Evolutionary conservation across 371 early-diverging fungal genomes (phyloP).

Genomic region (Mucor mucedo): DNA sequence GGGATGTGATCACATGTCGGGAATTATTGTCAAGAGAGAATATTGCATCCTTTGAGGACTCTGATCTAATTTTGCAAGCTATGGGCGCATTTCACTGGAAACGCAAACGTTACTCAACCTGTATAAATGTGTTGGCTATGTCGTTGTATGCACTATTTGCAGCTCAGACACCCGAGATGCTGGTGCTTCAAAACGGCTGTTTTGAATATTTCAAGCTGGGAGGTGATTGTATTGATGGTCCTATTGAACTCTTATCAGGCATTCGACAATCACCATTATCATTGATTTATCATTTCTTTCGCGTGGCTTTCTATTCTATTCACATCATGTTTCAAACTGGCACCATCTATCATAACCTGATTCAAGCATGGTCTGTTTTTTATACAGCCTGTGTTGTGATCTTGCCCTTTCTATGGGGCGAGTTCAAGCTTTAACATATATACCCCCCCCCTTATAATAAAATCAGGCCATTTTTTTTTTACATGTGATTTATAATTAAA

Average conservation of each 20-base stretch:
- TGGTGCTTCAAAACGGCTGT: conserved; percentile 81
- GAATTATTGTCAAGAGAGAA: conserved; percentile 56
- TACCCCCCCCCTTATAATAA: no score
- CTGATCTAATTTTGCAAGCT: conserved; percentile 58
- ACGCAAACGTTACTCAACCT: conserved; percentile 75
- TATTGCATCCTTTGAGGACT: conserved; percentile 59
- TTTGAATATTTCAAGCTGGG: conserved; percentile 89
- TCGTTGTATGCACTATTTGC: conserved; percentile 90
- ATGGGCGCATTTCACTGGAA: conserved; percentile 77
- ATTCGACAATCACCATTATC: conserved; percentile 68
- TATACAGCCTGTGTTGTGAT: conserved; percentile 62
- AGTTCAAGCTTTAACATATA: conserved; percentile 44
- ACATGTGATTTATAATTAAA: no score
- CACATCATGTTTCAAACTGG: conserved; percentile 49
- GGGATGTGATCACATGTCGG: conserved; percentile 80
- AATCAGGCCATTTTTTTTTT: no score
- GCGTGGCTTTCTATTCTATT: conserved; percentile 80
- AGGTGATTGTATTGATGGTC: conserved; percentile 78
- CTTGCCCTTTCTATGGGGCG: conserved; percentile 62
- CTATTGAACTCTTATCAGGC: conserved; percentile 86
- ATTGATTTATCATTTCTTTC: conserved; percentile 82
- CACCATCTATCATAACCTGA: conserved; percentile 41
- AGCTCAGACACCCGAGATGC: conserved; percentile 47
- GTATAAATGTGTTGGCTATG: conserved; percentile 90
- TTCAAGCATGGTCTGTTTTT: conserved; percentile 48